Evolutionary conservation across 352 stramenopile genomes (phyloP).

Genomic region (Elongisporangium prolatum): DNA sequence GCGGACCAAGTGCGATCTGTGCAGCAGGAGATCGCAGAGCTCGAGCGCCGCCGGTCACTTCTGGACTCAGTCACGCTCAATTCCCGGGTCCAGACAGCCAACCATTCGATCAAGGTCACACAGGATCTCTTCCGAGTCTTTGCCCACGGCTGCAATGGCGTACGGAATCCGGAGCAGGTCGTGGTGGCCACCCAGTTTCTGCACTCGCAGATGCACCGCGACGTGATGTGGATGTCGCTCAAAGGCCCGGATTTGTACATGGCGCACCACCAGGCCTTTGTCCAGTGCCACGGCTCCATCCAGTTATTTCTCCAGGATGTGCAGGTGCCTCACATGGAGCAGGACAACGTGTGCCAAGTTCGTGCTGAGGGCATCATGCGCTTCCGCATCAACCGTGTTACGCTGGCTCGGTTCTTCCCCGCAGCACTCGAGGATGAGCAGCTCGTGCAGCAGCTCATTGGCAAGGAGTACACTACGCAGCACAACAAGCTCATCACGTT

Average conservation of each 20-base stretch:
- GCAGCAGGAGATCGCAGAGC: constrained; percentile 23
- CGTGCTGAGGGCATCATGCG: constrained; percentile 26
- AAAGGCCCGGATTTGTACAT: constrained; percentile 45
- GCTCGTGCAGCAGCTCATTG: constrained; percentile 46
- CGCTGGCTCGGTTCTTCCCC: constrained; percentile 44
- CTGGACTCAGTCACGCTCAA: constrained; percentile 31
- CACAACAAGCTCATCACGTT: constrained; percentile 77
- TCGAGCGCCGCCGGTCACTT: constrained; percentile 29
- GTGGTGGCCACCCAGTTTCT: constrained; percentile 27
- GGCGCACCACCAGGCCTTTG: constrained; percentile 33
- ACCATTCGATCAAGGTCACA: constrained; percentile 25
- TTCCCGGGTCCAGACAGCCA: constrained; percentile 19
- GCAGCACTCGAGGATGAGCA: constrained; percentile 44
- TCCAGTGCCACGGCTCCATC: constrained; percentile 23
- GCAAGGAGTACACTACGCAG: constrained; percentile 49
- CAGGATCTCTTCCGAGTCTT: constrained; percentile 46
- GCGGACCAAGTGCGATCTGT: constrained; percentile 20
- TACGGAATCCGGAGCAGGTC: constrained; percentile 12
- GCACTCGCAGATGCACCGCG: constrained; percentile 28
- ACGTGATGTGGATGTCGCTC: constrained; percentile 51
- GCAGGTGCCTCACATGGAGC: constrained; percentile 11
- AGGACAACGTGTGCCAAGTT: constrained; percentile 25
- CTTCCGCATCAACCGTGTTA: constrained; percentile 41
- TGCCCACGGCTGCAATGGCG: constrained; percentile 27
- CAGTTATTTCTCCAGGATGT: constrained; percentile 23